phyloP scores from a whole-genome alignment of 2,329 filamentous ascomycete species.

The Colletotrichum spinosum region DNA sequence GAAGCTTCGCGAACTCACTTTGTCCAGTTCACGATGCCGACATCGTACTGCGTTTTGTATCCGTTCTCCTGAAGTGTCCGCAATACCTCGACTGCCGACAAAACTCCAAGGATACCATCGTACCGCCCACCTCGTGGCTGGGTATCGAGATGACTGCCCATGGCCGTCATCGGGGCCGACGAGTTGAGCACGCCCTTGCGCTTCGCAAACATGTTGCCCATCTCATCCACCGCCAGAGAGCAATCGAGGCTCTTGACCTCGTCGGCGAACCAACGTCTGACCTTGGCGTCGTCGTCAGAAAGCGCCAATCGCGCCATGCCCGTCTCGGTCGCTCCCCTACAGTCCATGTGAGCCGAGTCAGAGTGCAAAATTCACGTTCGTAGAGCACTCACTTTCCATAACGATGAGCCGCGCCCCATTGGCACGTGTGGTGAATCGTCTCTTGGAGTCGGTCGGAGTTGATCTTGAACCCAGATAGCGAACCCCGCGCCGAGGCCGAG shows the following conservation, averaged over 20 bases:
- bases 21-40: slow-evolving; percentile 84
- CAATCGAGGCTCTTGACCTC: slow-evolving; percentile 74
- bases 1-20: slow-evolving; percentile 58
- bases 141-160: slow-evolving; percentile 77
- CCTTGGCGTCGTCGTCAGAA: slow-evolving; percentile 77
- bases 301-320: slow-evolving; percentile 83
- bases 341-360: too few relatives aligned
- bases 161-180: slow-evolving; percentile 72
- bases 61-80: slow-evolving; percentile 74
- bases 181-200: slow-evolving; percentile 69
- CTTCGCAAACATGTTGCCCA: slow-evolving; percentile 85
- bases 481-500: slow-evolving; percentile 15
- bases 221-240: slow-evolving; percentile 74
- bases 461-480: slow-evolving; percentile 41
- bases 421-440: slow-evolving; percentile 47
- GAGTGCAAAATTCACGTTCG: neutral
- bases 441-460: slow-evolving; percentile 44
- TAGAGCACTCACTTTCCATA: slow-evolving; percentile 44
- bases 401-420: slow-evolving; percentile 47
- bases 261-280: slow-evolving; percentile 80
- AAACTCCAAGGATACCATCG: slow-evolving; percentile 81
- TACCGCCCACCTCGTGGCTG: slow-evolving; percentile 76
- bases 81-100: slow-evolving; percentile 79
- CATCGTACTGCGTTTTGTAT: slow-evolving; percentile 75
- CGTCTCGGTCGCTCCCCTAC: slow-evolving; percentile 60